These are phyloP conservation scores for Cyphellophora attinorum DNA, from an alignment of 2,329 filamentous ascomycete species.

Conservation along the genomic window DNA sequence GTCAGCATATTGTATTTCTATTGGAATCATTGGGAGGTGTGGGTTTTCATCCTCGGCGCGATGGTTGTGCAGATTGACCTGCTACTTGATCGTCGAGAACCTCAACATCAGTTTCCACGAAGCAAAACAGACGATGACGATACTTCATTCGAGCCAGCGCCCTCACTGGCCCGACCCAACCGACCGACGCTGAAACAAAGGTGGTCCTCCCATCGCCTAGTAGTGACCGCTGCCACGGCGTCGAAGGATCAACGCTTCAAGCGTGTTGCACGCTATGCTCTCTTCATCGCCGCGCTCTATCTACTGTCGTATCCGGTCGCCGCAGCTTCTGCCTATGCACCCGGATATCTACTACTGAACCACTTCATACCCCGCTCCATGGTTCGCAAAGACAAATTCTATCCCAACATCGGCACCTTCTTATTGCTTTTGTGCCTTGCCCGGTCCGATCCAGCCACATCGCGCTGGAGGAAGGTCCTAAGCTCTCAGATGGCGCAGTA, in stretches of 20 bases:
- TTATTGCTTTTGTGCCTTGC: constrained; percentile 34
- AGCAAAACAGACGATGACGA: no score
- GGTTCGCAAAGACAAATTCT: constrained; percentile 25
- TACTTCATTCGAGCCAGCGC: not conserved
- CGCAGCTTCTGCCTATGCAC: constrained; percentile 27
- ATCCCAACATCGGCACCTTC: constrained; percentile 31
- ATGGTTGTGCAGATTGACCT: constrained; percentile 34
- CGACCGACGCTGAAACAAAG: constrained; percentile 13
- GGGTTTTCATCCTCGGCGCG: constrained; percentile 33
- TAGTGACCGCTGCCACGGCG: not conserved
- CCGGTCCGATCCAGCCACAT: constrained; percentile 27
- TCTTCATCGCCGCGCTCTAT: constrained; percentile 33
- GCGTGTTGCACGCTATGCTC: constrained; percentile 10
- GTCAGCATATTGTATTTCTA: constrained; percentile 31
- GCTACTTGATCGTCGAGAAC: constrained; percentile 19
- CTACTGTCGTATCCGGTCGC: constrained; percentile 32
- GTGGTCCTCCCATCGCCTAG: constrained; percentile 14
- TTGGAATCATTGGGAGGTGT: constrained; percentile 35
- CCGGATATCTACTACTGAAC: constrained; percentile 33
- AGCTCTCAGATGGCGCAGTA: constrained; percentile 33
- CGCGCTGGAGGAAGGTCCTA: constrained; percentile 28
- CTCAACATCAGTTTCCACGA: not conserved
- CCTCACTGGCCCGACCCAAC: not conserved
- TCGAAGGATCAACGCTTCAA: not conserved
- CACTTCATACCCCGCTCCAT: constrained; percentile 26